Conservation (phyloP, 148 eudicot genomes). For the Camellia sinensis region DNA sequence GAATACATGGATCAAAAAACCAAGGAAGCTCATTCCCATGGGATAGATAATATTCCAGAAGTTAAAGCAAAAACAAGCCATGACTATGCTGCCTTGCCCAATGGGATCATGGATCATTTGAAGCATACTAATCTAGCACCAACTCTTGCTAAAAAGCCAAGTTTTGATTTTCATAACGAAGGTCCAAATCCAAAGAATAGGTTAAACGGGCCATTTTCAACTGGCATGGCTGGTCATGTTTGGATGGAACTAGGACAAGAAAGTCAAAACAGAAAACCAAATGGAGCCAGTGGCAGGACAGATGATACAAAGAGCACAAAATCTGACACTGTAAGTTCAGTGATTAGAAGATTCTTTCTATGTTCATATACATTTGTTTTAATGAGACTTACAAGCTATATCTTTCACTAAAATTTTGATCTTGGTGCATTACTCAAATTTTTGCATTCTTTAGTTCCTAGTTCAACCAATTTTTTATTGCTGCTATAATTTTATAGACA, state of each 20-base stretch:
- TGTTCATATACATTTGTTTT: not conserved
- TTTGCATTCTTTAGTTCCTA: too few relatives aligned
- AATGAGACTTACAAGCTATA: not conserved
- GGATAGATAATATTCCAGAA: not conserved
- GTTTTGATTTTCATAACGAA: constrained; percentile 1
- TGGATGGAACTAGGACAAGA: constrained; percentile 29
- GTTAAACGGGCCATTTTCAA: not conserved
- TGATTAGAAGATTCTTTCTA: not conserved
- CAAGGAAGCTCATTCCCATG: not conserved
- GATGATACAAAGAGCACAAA: constrained; percentile 3
- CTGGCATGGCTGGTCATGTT: constrained; percentile 15
- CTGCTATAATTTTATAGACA: too few relatives aligned
- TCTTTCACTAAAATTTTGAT: not conserved
- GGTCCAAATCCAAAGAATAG: constrained; percentile 10
- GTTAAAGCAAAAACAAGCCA: not conserved
- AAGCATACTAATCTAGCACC: not conserved
- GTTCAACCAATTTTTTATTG: too few relatives aligned
- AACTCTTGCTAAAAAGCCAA: not conserved
- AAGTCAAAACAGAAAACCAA: constrained; percentile 1
- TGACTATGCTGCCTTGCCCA: not conserved
- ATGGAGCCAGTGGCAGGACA: not conserved
- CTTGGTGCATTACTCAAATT: not conserved
- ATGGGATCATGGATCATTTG: not conserved
- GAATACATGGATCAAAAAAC: not conserved
- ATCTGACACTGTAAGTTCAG: constrained; percentile 15